phyloP scores from a whole-genome alignment of 2,329 filamentous ascomycete species.

The Paecilomyces formosus region DNA sequence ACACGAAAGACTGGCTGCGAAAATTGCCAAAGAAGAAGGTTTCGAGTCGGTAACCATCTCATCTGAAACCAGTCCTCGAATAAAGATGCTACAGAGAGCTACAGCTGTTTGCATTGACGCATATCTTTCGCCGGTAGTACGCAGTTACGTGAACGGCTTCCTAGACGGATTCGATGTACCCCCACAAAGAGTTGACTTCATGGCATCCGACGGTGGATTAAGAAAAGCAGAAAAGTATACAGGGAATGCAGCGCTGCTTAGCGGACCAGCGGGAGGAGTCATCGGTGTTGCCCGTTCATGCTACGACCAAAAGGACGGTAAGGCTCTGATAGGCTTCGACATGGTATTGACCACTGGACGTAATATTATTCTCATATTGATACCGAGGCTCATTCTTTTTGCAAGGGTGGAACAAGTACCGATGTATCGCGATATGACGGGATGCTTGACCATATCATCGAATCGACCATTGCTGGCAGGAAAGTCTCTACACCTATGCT shows the following conservation, averaged over 20 bases:
- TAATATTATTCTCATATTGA: conserved; percentile 74
- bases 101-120: conserved; percentile 70
- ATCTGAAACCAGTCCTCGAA: conserved; percentile 74
- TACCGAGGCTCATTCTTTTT: conserved; percentile 45
- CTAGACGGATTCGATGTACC: conserved; percentile 1
- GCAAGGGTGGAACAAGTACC: conserved; percentile 89
- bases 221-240: conserved; percentile 55
- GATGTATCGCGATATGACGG: conserved; percentile 81
- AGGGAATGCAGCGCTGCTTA: conserved; percentile 73
- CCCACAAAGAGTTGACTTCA: conserved; percentile 50
- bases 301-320: conserved; percentile 70
- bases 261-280: conserved; percentile 80
- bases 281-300: conserved; percentile 68
- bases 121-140: conserved; percentile 67
- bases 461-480: conserved; percentile 82
- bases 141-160: conserved; percentile 18
- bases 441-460: conserved; percentile 83
- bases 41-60: conserved; percentile 65
- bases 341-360: conserved; percentile 57
- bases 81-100: conserved; percentile 65
- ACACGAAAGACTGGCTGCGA: conserved; percentile 68
- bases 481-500: conserved; percentile 88
- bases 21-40: conserved; percentile 66
- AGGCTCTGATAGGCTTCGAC: conserved; percentile 80
- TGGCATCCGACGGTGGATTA: conserved; percentile 59